These are phyloP conservation scores for Hypoxylon perforatum DNA, from an alignment of 495 filamentous ascomycete genomes.

Conservation along the genomic window DNA sequence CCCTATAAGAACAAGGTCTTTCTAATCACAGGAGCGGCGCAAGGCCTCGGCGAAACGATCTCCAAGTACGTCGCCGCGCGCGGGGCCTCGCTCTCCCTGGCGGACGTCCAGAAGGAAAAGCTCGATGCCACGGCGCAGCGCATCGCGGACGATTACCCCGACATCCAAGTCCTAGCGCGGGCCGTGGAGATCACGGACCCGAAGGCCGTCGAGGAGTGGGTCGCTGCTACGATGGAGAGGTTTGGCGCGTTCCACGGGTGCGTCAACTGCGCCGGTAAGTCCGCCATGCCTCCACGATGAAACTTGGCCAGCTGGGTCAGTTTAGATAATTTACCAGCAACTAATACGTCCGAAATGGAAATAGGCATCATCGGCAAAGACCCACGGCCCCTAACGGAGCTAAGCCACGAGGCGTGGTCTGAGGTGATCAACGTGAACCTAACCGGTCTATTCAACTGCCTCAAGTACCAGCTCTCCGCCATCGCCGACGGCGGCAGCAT, in stretches of 20 bases:
- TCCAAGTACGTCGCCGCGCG: conserved; percentile 55
- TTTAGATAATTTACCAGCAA: background rate
- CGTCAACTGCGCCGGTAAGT: conserved; percentile 36
- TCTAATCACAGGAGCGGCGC: conserved; percentile 61
- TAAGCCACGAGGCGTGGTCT: conserved; percentile 31
- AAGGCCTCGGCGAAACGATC: conserved; percentile 62
- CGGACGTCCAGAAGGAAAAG: conserved; percentile 53
- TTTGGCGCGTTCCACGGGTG: conserved; percentile 35
- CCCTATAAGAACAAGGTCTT: conserved; percentile 54
- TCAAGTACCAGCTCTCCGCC: conserved; percentile 54
- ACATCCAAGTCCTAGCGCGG: conserved; percentile 16
- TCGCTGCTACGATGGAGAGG: conserved; percentile 20
- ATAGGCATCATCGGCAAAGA: conserved; percentile 34
- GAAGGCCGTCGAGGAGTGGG: conserved; percentile 36
- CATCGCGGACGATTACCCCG: conserved; percentile 21
- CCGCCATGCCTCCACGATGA: background rate
- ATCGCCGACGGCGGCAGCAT: conserved; percentile 56
- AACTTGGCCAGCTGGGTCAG: background rate
- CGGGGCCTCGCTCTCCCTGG: conserved; percentile 60
- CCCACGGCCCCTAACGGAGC: conserved; percentile 12
- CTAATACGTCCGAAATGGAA: background rate
- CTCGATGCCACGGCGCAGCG: conserved; percentile 38
- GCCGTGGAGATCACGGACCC: conserved; percentile 27
- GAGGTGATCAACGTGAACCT: conserved; percentile 35
- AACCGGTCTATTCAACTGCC: conserved; percentile 34